Percentiles rank a stretch among this genome's conserved stretches.
Evolutionary conservation across 2,329 filamentous ascomycete species (phyloP).

Genomic region (Pseudocercospora musae): DNA sequence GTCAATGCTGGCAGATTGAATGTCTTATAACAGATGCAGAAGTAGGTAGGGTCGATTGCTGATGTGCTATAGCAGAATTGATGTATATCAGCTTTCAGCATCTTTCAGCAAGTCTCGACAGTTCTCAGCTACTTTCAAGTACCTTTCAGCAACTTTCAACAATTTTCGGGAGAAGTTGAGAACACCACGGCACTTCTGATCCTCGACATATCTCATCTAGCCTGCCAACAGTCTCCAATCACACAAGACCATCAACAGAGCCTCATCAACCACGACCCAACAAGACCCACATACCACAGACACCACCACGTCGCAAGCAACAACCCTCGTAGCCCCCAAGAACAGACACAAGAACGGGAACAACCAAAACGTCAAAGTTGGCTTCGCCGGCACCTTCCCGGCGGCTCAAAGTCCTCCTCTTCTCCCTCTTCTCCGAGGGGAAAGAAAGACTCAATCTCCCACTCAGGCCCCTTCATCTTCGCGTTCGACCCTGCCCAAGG

Average conservation of each 20-base stretch:
- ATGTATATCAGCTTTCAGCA: neutral
- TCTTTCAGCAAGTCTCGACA: neutral
- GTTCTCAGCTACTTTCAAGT: neutral
- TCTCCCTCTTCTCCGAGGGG: neutral
- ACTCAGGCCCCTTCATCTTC: constrained; percentile 18
- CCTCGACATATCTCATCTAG: too few species aligned
- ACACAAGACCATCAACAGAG: too few species aligned
- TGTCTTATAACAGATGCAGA: neutral
- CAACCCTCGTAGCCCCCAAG: neutral
- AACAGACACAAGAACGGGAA: neutral
- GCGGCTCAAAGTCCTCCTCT: neutral
- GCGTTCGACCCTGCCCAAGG: constrained; percentile 14
- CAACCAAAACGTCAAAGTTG: neutral
- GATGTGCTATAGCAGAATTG: neutral
- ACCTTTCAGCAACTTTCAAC: too few species aligned
- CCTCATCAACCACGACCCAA: too few species aligned
- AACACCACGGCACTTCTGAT: too few species aligned
- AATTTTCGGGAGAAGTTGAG: neutral
- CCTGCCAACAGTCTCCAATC: too few species aligned
- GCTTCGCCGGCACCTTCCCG: neutral
- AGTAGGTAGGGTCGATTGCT: neutral
- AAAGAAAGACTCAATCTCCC: constrained; percentile 9
- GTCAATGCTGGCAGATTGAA: neutral
- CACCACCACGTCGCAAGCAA: neutral
- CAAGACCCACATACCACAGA: neutral